Evolutionary conservation across 2,329 filamentous ascomycete species (phyloP).

Genomic region (Talaromyces albobiverticillius): DNA sequence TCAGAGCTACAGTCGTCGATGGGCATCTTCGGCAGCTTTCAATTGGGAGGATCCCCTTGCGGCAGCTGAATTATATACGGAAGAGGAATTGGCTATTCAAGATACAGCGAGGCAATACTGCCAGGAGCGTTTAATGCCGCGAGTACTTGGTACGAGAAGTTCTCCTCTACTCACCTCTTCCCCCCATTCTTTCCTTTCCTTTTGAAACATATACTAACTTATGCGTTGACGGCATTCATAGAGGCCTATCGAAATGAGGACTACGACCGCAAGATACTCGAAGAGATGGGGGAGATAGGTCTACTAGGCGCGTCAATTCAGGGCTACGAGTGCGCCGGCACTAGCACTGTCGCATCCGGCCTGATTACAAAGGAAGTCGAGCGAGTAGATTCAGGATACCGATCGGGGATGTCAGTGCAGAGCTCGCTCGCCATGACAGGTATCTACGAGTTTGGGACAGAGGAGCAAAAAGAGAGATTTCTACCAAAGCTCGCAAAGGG

Average conservation of each 20-base stretch:
- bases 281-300: conserved; percentile 92
- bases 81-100: conserved; percentile 85
- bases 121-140: conserved; percentile 80
- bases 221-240: conserved; percentile 31
- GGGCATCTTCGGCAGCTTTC: conserved; percentile 53
- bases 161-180: not conserved
- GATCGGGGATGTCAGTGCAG: conserved; percentile 90
- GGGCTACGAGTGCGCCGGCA: conserved; percentile 84
- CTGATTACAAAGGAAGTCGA: conserved; percentile 89
- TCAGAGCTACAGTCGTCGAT: conserved; percentile 18
- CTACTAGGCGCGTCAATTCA: conserved; percentile 81
- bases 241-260: conserved; percentile 84
- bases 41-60: conserved; percentile 90
- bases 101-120: conserved; percentile 93
- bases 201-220: not conserved
- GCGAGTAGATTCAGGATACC: conserved; percentile 85
- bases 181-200: too few species aligned
- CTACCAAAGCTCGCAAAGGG: conserved; percentile 79
- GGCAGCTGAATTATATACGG: conserved; percentile 72
- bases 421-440: conserved; percentile 91
- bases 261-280: conserved; percentile 79
- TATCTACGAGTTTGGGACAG: conserved; percentile 81
- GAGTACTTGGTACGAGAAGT: conserved; percentile 70
- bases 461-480: conserved; percentile 82
- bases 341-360: conserved; percentile 82